A percentile compares a stretch with the other conserved stretches of the same genome.
Evolutionary conservation across 345 rosid genomes (phyloP).

Genomic region (Lepidium sativum): DNA sequence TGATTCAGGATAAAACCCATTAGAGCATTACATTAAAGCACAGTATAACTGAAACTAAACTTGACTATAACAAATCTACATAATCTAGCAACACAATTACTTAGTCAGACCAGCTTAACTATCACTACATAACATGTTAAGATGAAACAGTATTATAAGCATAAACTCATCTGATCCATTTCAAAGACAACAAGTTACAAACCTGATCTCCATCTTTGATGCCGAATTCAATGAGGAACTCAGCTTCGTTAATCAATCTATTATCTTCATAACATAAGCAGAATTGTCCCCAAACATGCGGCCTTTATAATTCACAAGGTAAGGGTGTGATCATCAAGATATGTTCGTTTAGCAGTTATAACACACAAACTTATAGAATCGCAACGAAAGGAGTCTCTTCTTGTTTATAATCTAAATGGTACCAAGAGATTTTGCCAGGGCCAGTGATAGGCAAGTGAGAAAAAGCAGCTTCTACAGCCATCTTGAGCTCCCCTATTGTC

Average conservation of each 20-base stretch:
- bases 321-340: neutral
- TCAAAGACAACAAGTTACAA: neutral
- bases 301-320: slow-evolving; percentile 35
- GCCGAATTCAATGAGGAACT: slow-evolving; percentile 42
- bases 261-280: slow-evolving; percentile 56
- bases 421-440: slow-evolving; percentile 77
- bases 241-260: slow-evolving; percentile 48
- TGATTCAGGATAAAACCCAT: neutral
- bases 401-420: neutral
- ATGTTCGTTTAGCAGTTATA: neutral
- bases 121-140: neutral
- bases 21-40: neutral
- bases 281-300: slow-evolving; percentile 88
- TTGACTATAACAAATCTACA: neutral
- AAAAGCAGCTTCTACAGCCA: slow-evolving; percentile 79
- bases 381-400: too few species aligned
- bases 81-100: neutral
- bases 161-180: neutral
- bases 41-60: neutral
- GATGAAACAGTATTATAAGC: slow-evolving; percentile 7
- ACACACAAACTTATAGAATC: too few species aligned
- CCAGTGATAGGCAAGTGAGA: slow-evolving; percentile 49
- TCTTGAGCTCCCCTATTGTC: slow-evolving; percentile 53
- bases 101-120: neutral
- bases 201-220: slow-evolving; percentile 89